phyloP scores from a whole-genome alignment of 257 asterid genomes.

The Cordia subcordata region DNA sequence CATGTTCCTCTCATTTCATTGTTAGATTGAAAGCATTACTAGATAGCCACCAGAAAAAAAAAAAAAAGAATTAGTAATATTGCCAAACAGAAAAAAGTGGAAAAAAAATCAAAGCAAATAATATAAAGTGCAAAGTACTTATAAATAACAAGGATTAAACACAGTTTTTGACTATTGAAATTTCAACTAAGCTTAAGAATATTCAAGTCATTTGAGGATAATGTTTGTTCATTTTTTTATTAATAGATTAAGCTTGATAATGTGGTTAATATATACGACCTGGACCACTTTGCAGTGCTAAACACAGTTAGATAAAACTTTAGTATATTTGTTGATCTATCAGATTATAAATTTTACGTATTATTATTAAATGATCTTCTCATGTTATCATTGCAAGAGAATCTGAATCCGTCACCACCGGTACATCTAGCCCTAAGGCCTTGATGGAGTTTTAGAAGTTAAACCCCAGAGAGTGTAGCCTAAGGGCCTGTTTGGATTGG shows the following conservation, averaged over 20 bases:
- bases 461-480: too few relatives aligned
- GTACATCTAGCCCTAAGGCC: too few relatives aligned
- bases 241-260: too few relatives aligned
- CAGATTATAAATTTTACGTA: too few relatives aligned
- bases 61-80: background rate
- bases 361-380: too few relatives aligned
- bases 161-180: background rate
- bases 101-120: background rate
- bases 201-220: background rate
- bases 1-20: slow-evolving; percentile 1
- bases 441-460: too few relatives aligned
- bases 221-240: background rate
- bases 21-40: background rate
- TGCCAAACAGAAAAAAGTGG: background rate
- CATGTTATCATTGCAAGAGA: too few relatives aligned
- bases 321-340: too few relatives aligned
- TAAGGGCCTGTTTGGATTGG: too few relatives aligned
- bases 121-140: background rate
- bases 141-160: background rate
- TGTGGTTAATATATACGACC: background rate
- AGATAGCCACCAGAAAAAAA: too few relatives aligned
- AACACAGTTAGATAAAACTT: background rate
- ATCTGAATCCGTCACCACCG: too few relatives aligned
- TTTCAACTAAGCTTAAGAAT: background rate
- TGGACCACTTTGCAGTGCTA: background rate